Evolutionary conservation across 192 early-diverging fungal genomes (phyloP).

Genomic region (Gamsiella multidivaricata): DNA sequence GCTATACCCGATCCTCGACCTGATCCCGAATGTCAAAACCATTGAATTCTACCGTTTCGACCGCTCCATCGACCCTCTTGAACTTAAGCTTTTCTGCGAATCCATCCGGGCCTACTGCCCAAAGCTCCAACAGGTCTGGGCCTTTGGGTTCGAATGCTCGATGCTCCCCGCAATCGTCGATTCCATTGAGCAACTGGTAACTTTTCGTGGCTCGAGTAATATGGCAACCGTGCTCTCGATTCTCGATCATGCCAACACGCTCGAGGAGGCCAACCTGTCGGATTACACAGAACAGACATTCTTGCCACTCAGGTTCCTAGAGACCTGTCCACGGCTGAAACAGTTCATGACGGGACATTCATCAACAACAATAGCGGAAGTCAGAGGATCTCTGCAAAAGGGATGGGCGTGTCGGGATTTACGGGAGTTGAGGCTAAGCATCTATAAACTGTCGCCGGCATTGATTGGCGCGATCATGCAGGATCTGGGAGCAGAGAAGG

Average conservation of each 20-base stretch:
- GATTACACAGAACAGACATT: conserved; percentile 20
- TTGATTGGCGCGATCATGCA: conserved; percentile 36
- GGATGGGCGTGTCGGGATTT: conserved; percentile 32
- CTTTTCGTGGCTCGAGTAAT: conserved; percentile 25
- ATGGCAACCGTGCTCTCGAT: conserved; percentile 21
- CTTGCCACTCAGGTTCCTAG: conserved; percentile 28
- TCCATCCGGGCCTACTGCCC: conserved; percentile 16
- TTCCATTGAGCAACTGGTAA: neutral
- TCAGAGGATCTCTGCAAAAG: conserved; percentile 11
- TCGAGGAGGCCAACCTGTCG: conserved; percentile 31
- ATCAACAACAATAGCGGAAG: conserved; percentile 14
- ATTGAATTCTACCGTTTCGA: conserved; percentile 40
- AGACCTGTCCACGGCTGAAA: conserved; percentile 23
- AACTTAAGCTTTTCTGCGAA: conserved; percentile 13
- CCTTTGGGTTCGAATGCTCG: conserved; percentile 42
- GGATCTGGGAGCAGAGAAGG: conserved; percentile 13
- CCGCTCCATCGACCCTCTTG: neutral
- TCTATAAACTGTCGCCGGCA: conserved; percentile 15
- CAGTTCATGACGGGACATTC: conserved; percentile 8
- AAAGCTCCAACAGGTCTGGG: conserved; percentile 10
- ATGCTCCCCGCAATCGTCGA: conserved; percentile 29
- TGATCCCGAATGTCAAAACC: conserved; percentile 19
- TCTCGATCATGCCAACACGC: conserved; percentile 9
- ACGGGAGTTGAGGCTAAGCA: conserved; percentile 21
- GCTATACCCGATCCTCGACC: conserved; percentile 15